Percentiles rank a stretch among this genome's conserved stretches.
Conservation (phyloP, 2,329 filamentous ascomycete genomes). For the Colletotrichum sp. region DNA sequence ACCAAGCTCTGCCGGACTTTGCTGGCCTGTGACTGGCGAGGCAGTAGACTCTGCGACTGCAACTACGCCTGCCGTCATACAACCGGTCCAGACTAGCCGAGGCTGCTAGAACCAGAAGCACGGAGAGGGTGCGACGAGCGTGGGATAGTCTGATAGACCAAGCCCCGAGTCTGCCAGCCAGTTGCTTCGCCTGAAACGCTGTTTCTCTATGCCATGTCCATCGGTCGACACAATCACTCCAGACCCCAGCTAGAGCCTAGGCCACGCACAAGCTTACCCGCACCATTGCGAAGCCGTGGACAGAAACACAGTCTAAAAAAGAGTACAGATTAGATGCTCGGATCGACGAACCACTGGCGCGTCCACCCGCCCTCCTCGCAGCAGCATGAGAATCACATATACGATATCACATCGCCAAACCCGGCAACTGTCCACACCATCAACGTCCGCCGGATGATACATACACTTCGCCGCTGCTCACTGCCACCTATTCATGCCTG, state of each 20-base stretch:
- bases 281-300: not conserved
- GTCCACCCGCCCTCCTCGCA: not conserved
- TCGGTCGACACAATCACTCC: not conserved
- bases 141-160: not conserved
- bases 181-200: not conserved
- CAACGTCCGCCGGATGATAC: not conserved
- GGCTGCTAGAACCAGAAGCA: not conserved
- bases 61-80: not conserved
- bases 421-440: not conserved
- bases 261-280: not conserved
- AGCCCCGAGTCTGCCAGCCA: not conserved
- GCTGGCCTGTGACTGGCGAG: not conserved
- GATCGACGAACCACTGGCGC: slow-evolving; percentile 5
- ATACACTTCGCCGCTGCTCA: not conserved
- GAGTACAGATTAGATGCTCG: not conserved
- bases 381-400: not conserved
- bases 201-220: not conserved
- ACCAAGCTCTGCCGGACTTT: not conserved
- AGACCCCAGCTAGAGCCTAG: not conserved
- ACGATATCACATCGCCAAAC: not conserved
- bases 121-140: not conserved
- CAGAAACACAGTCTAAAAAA: not conserved
- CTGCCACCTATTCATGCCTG: not conserved
- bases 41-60: not conserved
- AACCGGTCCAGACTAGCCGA: not conserved